phyloP scores from a whole-genome alignment of 1,284 basidiomycete species.

The Anthracocystis panici-leucophaei region DNA sequence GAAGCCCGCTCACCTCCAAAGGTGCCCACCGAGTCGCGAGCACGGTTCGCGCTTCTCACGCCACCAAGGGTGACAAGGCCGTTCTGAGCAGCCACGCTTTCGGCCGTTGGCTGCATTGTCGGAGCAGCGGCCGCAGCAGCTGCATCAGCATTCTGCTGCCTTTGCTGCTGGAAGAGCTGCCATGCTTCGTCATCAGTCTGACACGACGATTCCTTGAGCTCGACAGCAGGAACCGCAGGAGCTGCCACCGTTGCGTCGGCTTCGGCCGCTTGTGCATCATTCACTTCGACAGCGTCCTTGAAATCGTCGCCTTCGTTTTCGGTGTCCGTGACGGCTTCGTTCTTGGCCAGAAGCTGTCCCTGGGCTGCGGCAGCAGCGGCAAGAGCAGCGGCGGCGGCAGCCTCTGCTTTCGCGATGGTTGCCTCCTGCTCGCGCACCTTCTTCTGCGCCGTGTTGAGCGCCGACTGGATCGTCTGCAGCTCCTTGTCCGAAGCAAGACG shows the following conservation, averaged over 20 bases:
- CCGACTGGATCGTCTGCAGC: constrained; percentile 50
- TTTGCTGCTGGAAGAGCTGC: constrained; percentile 39
- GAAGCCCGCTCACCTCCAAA: constrained; percentile 46
- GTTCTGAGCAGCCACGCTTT: constrained; percentile 36
- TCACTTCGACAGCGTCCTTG: constrained; percentile 39
- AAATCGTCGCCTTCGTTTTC: constrained; percentile 49
- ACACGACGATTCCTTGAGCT: constrained; percentile 50
- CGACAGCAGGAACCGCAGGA: constrained; percentile 23
- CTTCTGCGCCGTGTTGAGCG: constrained; percentile 48
- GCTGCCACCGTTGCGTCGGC: constrained; percentile 16
- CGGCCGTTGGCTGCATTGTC: constrained; percentile 30
- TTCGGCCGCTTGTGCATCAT: constrained; percentile 7
- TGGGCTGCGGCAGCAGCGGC: constrained; percentile 43
- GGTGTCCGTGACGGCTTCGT: constrained; percentile 40
- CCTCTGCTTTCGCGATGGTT: constrained; percentile 36
- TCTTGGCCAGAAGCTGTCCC: constrained; percentile 38
- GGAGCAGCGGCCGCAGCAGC: constrained; percentile 11
- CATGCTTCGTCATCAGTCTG: constrained; percentile 60
- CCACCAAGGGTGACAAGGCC: constrained; percentile 48
- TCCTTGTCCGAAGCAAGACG: constrained; percentile 50
- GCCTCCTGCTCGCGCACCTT: constrained; percentile 51
- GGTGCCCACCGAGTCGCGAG: constrained; percentile 53
- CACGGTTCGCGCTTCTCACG: constrained; percentile 23
- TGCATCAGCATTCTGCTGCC: constrained; percentile 12
- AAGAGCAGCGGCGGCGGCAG: constrained; percentile 41